Evolutionary conservation across 202 grass and related monocot genomes (phyloP).

Genomic region (Cymbopogon flexuosus): DNA sequence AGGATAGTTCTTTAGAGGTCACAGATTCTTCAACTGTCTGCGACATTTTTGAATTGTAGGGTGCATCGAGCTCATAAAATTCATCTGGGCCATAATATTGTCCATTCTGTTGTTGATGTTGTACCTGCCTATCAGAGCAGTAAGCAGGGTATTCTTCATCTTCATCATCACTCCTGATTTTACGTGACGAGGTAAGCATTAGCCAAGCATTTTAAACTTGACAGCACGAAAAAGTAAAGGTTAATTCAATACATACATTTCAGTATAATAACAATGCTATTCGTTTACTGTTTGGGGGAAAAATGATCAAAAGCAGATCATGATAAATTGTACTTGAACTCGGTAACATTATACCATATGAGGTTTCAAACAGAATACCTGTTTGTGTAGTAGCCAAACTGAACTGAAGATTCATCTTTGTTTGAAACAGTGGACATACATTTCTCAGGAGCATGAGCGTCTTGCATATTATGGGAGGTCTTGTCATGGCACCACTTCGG

Average conservation of each 20-base stretch:
- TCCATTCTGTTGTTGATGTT: conserved; percentile 44
- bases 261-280: background rate
- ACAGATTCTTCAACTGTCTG: conserved; percentile 42
- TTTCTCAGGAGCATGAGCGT: conserved; percentile 39
- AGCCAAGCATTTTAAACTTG: conserved; percentile 13
- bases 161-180: conserved; percentile 78
- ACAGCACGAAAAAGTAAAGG: background rate
- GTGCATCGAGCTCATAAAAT: conserved; percentile 46
- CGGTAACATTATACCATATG: background rate
- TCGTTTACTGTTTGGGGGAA: background rate
- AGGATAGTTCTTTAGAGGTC: conserved; percentile 42
- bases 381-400: conserved; percentile 63
- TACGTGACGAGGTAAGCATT: background rate
- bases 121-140: conserved; percentile 48
- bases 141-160: conserved; percentile 61
- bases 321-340: conserved; percentile 21
- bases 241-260: conserved; percentile 19
- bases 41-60: conserved; percentile 42
- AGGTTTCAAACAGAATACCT: conserved; percentile 45
- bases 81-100: conserved; percentile 57
- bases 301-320: background rate
- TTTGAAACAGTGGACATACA: conserved; percentile 46
- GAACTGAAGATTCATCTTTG: conserved; percentile 52
- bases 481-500: conserved; percentile 42
- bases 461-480: conserved; percentile 42